Percentiles rank a stretch among this genome's conserved stretches.
phyloP scores from a whole-genome alignment of 192 early-diverging fungal genomes.

The Cetraspora pellucida region DNA sequence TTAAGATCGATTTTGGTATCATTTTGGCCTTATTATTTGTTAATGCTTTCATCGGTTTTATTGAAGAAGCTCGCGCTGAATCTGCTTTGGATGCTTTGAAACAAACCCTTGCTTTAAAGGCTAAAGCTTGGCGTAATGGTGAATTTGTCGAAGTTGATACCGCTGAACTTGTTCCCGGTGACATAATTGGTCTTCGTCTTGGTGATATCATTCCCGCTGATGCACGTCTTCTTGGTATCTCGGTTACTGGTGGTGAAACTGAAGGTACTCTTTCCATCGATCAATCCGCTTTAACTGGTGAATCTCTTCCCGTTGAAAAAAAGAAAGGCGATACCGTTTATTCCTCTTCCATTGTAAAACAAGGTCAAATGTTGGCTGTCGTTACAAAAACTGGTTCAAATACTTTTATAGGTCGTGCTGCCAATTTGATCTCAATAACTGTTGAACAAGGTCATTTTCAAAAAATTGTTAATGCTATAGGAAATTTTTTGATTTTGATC shows the following conservation, averaged over 20 bases:
- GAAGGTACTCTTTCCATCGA: slow-evolving; percentile 85
- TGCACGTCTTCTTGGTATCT: slow-evolving; percentile 76
- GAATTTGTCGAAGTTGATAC: slow-evolving; percentile 74
- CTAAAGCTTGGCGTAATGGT: slow-evolving; percentile 79
- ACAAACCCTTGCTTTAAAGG: slow-evolving; percentile 89
- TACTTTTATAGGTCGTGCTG: slow-evolving; percentile 96
- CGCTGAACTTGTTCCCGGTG: slow-evolving; percentile 83
- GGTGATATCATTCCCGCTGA: slow-evolving; percentile 97
- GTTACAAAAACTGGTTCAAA: slow-evolving; percentile 90
- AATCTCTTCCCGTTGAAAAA: slow-evolving; percentile 89
- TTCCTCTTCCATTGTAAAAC: slow-evolving; percentile 93
- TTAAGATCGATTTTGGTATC: slow-evolving; percentile 78
- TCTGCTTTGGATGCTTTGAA: slow-evolving; percentile 92
- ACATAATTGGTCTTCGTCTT: slow-evolving; percentile 87
- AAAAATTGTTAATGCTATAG: slow-evolving; percentile 91
- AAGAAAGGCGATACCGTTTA: slow-evolving; percentile 81
- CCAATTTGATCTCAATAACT: slow-evolving; percentile 90
- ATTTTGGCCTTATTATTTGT: slow-evolving; percentile 76
- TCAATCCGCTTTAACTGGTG: slow-evolving; percentile 92
- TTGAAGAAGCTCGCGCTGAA: slow-evolving; percentile 93
- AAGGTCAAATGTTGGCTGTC: slow-evolving; percentile 90
- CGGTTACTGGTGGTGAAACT: slow-evolving; percentile 74
- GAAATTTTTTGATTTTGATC: slow-evolving; percentile 89
- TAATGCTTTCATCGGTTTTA: slow-evolving; percentile 92
- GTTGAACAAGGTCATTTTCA: slow-evolving; percentile 96